Percentiles rank a stretch among this genome's conserved stretches.
These are phyloP conservation scores for Cercospora brassicicola DNA, from an alignment of 2,329 filamentous ascomycete species.

Conservation along the genomic window DNA sequence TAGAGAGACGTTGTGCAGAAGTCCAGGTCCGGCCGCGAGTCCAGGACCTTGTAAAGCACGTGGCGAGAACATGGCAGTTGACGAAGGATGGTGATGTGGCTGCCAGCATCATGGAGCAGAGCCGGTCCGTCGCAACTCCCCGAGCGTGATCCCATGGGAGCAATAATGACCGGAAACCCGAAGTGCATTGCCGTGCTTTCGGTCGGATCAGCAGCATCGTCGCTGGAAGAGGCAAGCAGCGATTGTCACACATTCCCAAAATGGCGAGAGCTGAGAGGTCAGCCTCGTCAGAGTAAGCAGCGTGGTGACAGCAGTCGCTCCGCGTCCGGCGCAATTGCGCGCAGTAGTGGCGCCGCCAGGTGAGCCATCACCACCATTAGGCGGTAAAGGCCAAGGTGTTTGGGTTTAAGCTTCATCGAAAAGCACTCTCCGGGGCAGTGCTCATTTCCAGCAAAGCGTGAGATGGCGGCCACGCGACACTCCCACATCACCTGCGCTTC, in stretches of 20 bases:
- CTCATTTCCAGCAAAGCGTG: constrained; percentile 11
- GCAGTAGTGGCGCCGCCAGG: not conserved
- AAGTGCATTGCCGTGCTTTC: not conserved
- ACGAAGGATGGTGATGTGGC: constrained; percentile 7
- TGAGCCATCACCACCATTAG: not conserved
- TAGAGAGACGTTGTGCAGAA: not conserved
- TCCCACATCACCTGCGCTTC: constrained; percentile 14
- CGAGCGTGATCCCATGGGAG: constrained; percentile 1
- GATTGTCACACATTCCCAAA: constrained; percentile 10
- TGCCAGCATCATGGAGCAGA: constrained; percentile 1
- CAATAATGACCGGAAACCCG: not conserved
- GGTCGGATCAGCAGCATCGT: not conserved
- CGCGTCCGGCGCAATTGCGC: not conserved
- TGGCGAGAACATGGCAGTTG: constrained; percentile 6
- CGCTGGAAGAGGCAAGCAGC: constrained; percentile 7
- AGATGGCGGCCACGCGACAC: constrained; percentile 21
- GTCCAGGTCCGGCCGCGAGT: not conserved
- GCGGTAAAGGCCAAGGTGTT: not conserved
- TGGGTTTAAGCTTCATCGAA: constrained; percentile 16
- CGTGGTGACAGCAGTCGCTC: not conserved
- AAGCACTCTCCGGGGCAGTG: constrained; percentile 14
- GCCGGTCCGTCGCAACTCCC: constrained; percentile 1
- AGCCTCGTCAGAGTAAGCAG: not conserved
- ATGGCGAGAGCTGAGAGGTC: not conserved
- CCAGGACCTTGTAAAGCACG: constrained; percentile 4